Percentiles rank a stretch among this genome's conserved stretches.
Evolutionary conservation across 192 early-diverging fungal species (phyloP).

Genomic region (Linnemannia elongata): DNA sequence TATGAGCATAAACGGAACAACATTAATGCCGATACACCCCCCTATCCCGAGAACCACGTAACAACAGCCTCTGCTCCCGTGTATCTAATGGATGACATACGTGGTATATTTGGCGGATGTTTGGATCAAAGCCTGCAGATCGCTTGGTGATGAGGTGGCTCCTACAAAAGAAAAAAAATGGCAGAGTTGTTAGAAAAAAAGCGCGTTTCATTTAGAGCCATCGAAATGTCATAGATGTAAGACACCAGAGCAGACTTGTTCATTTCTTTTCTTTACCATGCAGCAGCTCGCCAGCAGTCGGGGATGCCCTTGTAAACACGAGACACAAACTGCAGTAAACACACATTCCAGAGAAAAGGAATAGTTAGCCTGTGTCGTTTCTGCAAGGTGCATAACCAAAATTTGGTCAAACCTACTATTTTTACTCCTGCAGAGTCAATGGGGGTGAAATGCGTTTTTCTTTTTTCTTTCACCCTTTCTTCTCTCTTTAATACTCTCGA

Average conservation of each 20-base stretch:
- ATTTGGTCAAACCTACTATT: background rate
- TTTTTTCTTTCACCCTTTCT: background rate
- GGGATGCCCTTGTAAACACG: constrained; percentile 72
- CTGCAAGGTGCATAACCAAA: background rate
- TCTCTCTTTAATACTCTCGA: background rate
- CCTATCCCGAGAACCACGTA: background rate
- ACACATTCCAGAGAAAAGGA: constrained; percentile 11
- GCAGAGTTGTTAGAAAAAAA: background rate
- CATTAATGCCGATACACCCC: background rate
- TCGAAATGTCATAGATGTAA: background rate
- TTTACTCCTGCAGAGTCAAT: background rate
- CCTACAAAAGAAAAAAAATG: constrained; percentile 17
- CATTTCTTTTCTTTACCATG: constrained; percentile 57
- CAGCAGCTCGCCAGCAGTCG: constrained; percentile 68
- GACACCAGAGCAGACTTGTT: background rate
- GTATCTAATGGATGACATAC: constrained; percentile 14
- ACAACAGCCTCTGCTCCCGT: background rate
- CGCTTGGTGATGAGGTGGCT: constrained; percentile 32
- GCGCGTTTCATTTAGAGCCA: background rate
- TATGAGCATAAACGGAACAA: background rate
- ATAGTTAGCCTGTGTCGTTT: background rate
- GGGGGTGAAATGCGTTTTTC: background rate
- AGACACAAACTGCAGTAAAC: constrained; percentile 55
- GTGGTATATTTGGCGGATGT: constrained; percentile 46
- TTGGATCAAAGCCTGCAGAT: constrained; percentile 39